Evolutionary conservation across 805 yeast genomes (phyloP).

Genomic region (Nakazawaea pomicola): DNA sequence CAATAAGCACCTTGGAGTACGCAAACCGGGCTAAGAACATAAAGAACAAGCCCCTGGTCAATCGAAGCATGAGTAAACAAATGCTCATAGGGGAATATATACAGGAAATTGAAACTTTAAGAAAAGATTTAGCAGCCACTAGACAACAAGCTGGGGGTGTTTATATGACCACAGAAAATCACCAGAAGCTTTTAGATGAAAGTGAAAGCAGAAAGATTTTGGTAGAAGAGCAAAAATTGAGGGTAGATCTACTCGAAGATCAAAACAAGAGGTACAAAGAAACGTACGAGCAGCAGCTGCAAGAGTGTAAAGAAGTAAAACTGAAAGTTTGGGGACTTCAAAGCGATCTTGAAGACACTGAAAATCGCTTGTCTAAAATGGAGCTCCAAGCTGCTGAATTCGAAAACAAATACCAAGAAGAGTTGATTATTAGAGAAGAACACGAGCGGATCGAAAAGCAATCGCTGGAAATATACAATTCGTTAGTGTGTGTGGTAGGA

Average conservation of each 20-base stretch:
- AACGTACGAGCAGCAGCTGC: conserved; percentile 27
- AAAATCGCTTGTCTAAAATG: conserved; percentile 9
- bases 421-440: conserved; percentile 15
- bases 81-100: conserved; percentile 47
- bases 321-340: neutral
- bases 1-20: conserved; percentile 79
- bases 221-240: conserved; percentile 45
- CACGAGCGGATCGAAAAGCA: conserved; percentile 14
- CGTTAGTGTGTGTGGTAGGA: conserved; percentile 11
- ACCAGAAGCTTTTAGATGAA: conserved; percentile 34
- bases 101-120: conserved; percentile 49
- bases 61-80: conserved; percentile 56
- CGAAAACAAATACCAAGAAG: conserved; percentile 13
- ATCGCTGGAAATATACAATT: conserved; percentile 6
- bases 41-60: conserved; percentile 64
- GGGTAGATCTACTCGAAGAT: conserved; percentile 42
- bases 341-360: conserved; percentile 4
- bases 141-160: conserved; percentile 59
- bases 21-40: conserved; percentile 85
- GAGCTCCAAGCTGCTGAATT: conserved; percentile 4
- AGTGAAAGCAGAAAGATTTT: conserved; percentile 45
- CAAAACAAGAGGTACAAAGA: conserved; percentile 37
- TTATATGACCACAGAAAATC: conserved; percentile 50
- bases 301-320: conserved; percentile 3
- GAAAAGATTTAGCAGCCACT: conserved; percentile 58